Conservation (phyloP, 2,329 filamentous ascomycete genomes). For the Harringtonia aguacate region DNA sequence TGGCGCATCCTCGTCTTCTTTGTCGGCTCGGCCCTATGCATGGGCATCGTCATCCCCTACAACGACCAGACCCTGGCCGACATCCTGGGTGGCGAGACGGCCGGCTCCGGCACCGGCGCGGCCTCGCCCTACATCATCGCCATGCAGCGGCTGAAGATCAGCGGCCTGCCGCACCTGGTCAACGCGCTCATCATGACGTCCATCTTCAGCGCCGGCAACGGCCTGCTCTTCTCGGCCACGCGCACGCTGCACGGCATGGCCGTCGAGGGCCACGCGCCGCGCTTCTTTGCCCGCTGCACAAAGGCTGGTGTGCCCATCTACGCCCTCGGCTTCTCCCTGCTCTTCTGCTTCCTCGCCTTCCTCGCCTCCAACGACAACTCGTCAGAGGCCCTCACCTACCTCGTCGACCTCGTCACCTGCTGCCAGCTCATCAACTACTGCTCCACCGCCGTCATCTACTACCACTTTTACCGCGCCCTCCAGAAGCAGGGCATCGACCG, state of each 20-base stretch:
- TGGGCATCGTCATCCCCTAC: conserved; percentile 52
- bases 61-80: conserved; percentile 43
- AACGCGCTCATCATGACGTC: conserved; percentile 51
- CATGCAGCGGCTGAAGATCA: conserved; percentile 45
- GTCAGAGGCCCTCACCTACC: conserved; percentile 47
- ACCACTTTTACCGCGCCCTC: conserved; percentile 46
- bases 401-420: conserved; percentile 48
- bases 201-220: conserved; percentile 51
- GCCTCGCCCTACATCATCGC: conserved; percentile 45
- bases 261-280: conserved; percentile 42
- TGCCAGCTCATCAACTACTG: conserved; percentile 49
- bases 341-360: conserved; percentile 54
- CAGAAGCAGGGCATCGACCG: conserved; percentile 42
- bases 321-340: conserved; percentile 45
- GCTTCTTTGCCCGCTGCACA: conserved; percentile 41
- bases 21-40: conserved; percentile 50
- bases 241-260: conserved; percentile 50
- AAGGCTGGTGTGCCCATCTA: conserved; percentile 52
- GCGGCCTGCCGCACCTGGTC: conserved; percentile 45
- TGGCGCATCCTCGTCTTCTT: conserved; percentile 58
- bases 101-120: conserved; percentile 40
- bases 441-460: conserved; percentile 46
- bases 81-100: conserved; percentile 35
- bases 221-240: conserved; percentile 50
- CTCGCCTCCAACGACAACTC: conserved; percentile 45